Evolutionary conservation across 2,329 filamentous ascomycete species (phyloP), one percentile per base, ranked within the genome.

Genomic region (Penicillium sp.): DNA sequence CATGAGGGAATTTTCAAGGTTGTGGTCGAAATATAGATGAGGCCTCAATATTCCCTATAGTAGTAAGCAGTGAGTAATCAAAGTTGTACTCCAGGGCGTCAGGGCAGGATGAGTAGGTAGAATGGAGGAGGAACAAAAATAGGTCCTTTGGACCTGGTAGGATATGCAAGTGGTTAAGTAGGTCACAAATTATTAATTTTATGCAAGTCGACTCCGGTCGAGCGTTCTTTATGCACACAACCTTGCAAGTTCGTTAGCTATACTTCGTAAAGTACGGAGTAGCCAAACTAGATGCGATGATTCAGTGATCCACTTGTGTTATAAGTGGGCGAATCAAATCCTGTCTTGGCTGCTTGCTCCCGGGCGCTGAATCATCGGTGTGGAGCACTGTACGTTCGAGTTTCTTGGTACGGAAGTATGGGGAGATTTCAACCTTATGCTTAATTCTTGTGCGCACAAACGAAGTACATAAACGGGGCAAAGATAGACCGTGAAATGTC

Each of bases 321-420:
- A 4, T 3, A 0, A 8, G 1, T 1, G 0, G 0, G 2, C 0
- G 1, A 7, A 3, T 45, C 16, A 34, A 42, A 18, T 13, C 22
- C 0, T 10, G 0, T 0, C 2, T 3, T 2, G 5, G 0, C 4
- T n/a, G 13, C n/a, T n/a, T n/a, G 4, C 14, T n/a, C 6, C 5
- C 4, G n/a, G 21, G 29, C 29, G n/a, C 44, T 49, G 50, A 53
- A 53, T 53, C 50, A 53, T 22, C n/a, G 45, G 13, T 14, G 34
- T n/a, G 34, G 34, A 7, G 11, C 18, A 36, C 5, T n/a, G 13
- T 2, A 7, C 6, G 2, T 36, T n/a, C 13, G 13, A 11, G 34
- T 36, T 36, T n/a, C 13, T n/a, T n/a, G 13, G 34, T n/a, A n/a
- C 11, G 24, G 24, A 8, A 27, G 24, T 6, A 27, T 6, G 24